Evolutionary conservation across 192 early-diverging fungal genomes (phyloP), one percentile per base, ranked within the genome.

Genomic region (Pilobolus umbonatus): DNA sequence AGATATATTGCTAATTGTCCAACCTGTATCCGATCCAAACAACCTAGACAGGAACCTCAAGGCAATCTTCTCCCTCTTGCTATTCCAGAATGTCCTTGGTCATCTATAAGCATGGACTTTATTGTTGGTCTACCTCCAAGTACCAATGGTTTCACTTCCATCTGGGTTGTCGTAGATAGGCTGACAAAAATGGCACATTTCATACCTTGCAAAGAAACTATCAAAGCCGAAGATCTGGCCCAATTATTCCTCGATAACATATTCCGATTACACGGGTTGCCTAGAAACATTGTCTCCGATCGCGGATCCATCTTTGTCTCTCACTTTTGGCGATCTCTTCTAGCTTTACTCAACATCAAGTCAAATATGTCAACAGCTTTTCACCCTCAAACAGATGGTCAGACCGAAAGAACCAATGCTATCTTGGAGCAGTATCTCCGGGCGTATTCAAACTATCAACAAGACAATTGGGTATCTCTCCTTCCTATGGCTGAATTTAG

Each of bases 111-210:
- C 1, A 64, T 80, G 30, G 78, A 77, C 54, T 78, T 75, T 44
- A 72, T 77, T 31, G 46, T 40, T 5, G 50, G 55, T 12, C 59
- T 80, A 12, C 71, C 62, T 0, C 34, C 34, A 5, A 7, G 9
- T 0, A 60, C 61, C 0, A 3, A 43, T 11, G 57, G 51, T 10
- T 69, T 39, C 43, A 56, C 75, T 47, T 51, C 65, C 1, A 75
- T 83, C 11, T 56, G 67, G 0, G 72, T 83, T 1, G 59, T 77
- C 39, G 77, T 78, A 0, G 75, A 78, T n/a, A 43, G 64, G 12
- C 44, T 73, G 0, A 65, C 75, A 0, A 83, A 81, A 44, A 54
- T 55, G 38, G 52, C 65, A 3, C 28, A 43, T 21, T 71, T 71
- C 46, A 26, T 61, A 1, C 17, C 59, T 3, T 51, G 44, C 24